Evolutionary conservation across 768 basidiomycete genomes (phyloP).

Genomic region (Pulveroboletus ravenelii): DNA sequence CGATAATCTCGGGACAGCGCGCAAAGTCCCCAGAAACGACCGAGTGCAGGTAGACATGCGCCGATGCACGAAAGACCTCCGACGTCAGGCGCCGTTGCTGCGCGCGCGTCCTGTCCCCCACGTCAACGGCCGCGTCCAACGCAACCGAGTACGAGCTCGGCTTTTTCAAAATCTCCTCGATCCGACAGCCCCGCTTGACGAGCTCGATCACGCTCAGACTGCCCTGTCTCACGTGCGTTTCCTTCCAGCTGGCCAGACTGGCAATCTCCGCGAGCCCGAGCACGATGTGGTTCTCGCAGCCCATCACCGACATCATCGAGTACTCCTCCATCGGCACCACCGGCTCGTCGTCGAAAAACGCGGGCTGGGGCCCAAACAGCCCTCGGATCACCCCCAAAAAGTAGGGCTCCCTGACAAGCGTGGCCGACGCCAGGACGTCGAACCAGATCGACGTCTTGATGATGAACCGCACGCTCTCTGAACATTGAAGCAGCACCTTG

Average conservation of each 20-base stretch:
- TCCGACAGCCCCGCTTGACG: constrained; percentile 46
- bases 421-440: constrained; percentile 75
- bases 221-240: constrained; percentile 33
- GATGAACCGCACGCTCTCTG: constrained; percentile 60
- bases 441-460: constrained; percentile 86
- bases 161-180: constrained; percentile 39
- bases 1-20: constrained; percentile 55
- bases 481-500: constrained; percentile 42
- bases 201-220: constrained; percentile 58
- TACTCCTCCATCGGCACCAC: constrained; percentile 38
- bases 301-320: constrained; percentile 83
- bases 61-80: constrained; percentile 69
- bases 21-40: constrained; percentile 75
- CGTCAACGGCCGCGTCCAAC: neutral
- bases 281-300: constrained; percentile 75
- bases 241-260: constrained; percentile 64
- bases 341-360: constrained; percentile 32
- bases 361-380: constrained; percentile 40
- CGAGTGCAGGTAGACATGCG: constrained; percentile 69
- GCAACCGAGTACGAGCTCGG: constrained; percentile 8
- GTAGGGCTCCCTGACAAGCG: constrained; percentile 54
- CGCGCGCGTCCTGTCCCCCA: constrained; percentile 7
- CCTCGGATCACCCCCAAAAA: constrained; percentile 52
- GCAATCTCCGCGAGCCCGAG: constrained; percentile 77
- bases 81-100: constrained; percentile 44